A percentile compares a stretch with the other conserved stretches of the same genome.
phyloP scores from a whole-genome alignment of 352 stramenopile genomes.

The Globisporangium paroecandrum region DNA sequence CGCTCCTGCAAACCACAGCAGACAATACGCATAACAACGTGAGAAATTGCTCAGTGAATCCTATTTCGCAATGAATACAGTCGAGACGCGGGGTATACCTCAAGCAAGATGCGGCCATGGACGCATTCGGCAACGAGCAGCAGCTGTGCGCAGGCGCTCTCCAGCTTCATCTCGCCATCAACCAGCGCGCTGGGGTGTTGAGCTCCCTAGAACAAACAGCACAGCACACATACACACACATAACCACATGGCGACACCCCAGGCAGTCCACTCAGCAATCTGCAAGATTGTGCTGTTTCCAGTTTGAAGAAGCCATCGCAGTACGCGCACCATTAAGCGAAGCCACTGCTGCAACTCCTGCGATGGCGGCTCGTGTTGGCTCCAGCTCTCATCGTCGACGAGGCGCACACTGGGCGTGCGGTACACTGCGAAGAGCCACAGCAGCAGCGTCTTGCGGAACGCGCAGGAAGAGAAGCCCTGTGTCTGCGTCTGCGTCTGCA shows the following conservation, averaged over 20 bases:
- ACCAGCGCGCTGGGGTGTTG: conserved; percentile 27
- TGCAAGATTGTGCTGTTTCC: no score
- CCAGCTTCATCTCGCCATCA: conserved; percentile 18
- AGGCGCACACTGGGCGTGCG: conserved; percentile 24
- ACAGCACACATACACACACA: background rate
- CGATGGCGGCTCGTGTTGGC: conserved; percentile 24
- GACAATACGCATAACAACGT: background rate
- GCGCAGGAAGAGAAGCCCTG: conserved; percentile 14
- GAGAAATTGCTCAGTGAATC: background rate
- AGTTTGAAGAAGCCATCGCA: background rate
- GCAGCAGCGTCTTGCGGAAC: conserved; percentile 31
- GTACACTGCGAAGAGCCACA: conserved; percentile 47
- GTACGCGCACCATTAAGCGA: conserved; percentile 19
- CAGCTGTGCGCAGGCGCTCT: conserved; percentile 25
- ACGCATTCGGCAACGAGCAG: conserved; percentile 31
- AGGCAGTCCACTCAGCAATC: background rate
- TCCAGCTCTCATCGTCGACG: conserved; percentile 31
- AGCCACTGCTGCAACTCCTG: conserved; percentile 35
- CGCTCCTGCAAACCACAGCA: conserved; percentile 22
- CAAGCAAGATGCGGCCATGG: conserved; percentile 43
- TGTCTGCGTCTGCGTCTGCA: conserved; percentile 13
- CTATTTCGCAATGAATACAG: background rate
- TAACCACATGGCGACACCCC: background rate
- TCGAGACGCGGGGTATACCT: conserved; percentile 20
- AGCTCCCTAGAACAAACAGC: conserved; percentile 18